Evolutionary conservation across 1,284 basidiomycete genomes (phyloP).

Genomic region (Caloboletus inedulis): DNA sequence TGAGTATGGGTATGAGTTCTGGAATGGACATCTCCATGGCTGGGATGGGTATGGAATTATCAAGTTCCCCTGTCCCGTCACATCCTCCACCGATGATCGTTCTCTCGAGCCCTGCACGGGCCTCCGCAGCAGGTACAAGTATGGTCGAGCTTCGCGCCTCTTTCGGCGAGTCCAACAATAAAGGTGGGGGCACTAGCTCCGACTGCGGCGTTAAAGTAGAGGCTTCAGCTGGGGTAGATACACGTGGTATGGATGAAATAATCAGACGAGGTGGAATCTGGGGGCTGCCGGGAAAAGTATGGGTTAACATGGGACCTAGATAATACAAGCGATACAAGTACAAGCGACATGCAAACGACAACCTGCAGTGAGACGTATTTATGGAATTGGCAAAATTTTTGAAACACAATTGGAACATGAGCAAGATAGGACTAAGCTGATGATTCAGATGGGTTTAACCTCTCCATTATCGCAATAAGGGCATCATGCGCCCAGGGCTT

Average conservation of each 20-base stretch:
- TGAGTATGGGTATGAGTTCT: constrained; percentile 36
- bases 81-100: constrained; percentile 30
- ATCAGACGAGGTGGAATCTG: constrained; percentile 34
- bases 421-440: not conserved
- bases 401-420: not conserved
- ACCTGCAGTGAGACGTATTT: not conserved
- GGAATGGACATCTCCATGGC: constrained; percentile 29
- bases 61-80: constrained; percentile 25
- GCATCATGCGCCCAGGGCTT: constrained; percentile 25
- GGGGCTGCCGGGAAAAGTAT: constrained; percentile 34
- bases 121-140: constrained; percentile 15
- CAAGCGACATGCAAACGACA: not conserved
- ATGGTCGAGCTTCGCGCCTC: constrained; percentile 30
- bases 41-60: constrained; percentile 26
- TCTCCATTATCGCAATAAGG: constrained; percentile 29
- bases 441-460: constrained; percentile 13
- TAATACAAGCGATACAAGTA: constrained; percentile 18
- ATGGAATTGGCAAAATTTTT: not conserved
- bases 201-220: constrained; percentile 31
- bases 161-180: constrained; percentile 26
- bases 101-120: constrained; percentile 22
- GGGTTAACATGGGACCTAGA: constrained; percentile 21
- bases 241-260: constrained; percentile 32
- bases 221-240: constrained; percentile 27
- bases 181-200: constrained; percentile 10